Conservation (phyloP, 2,329 filamentous ascomycete genomes). For the Trichoderma cornu-damae region DNA sequence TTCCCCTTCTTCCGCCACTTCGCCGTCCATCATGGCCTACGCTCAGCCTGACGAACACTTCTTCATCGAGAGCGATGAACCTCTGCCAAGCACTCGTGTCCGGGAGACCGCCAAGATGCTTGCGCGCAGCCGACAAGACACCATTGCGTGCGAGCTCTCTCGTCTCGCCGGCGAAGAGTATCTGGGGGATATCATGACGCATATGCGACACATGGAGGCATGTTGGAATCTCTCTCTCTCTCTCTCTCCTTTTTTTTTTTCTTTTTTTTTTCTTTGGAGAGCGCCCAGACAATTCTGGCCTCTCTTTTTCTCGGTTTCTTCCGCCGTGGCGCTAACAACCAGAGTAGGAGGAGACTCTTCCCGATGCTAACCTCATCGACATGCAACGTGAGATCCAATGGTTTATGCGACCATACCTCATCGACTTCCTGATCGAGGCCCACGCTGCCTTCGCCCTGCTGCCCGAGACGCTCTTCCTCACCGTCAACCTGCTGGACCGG, state of each 20-base stretch:
- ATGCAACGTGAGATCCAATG: constrained; percentile 99
- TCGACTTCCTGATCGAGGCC: constrained; percentile 97
- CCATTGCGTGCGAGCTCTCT: constrained; percentile 84
- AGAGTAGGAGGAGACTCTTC: constrained; percentile 71
- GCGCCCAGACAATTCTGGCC: background rate
- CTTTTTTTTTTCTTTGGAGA: background rate
- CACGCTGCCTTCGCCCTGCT: constrained; percentile 91
- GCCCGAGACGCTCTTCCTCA: constrained; percentile 91
- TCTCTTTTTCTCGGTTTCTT: background rate
- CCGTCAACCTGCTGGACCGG: constrained; percentile 91
- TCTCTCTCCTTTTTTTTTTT: background rate
- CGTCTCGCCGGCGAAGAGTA: constrained; percentile 83
- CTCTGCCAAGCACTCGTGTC: constrained; percentile 55
- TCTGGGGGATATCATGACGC: constrained; percentile 85
- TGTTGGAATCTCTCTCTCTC: constrained; percentile 29
- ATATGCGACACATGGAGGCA: constrained; percentile 94
- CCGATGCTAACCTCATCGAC: constrained; percentile 95
- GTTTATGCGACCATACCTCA: constrained; percentile 98
- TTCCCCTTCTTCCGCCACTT: too few relatives aligned
- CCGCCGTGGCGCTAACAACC: constrained; percentile 25
- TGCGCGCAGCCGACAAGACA: constrained; percentile 77
- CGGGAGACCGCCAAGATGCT: constrained; percentile 74
- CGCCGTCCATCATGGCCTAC: constrained; percentile 43
- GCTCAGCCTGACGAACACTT: constrained; percentile 42
- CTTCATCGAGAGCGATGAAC: constrained; percentile 53